Base-by-base conservation (phyloP, 2,329 filamentous ascomycete genomes). In the Lasiodiplodia hormozganensis region DNA sequence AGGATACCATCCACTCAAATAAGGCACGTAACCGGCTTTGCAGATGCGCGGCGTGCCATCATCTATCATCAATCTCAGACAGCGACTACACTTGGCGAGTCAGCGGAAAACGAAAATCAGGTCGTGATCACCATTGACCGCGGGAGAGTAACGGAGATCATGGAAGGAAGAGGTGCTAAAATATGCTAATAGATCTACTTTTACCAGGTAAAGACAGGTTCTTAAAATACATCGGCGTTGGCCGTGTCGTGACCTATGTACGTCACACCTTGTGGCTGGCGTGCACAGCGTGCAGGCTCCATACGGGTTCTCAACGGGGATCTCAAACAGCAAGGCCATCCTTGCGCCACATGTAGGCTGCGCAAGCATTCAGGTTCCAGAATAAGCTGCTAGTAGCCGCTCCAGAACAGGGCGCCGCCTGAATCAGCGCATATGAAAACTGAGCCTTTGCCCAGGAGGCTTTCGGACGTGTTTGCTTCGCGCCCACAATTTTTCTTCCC, bases 81-180 rank as follows among this genome's bases (percentile, higher is more conserved):
- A 34, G 18, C 10, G 18, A 28, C 28, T 28, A 56, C 28, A 16
- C 5, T 3, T 21, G 28, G 54, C 54, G 54, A 57, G 54, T 57
- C 54, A 57, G 34, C 16, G 18, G 11, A n/a, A 34, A 21, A 23
- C 4, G 18, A 18, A 21, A 38, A 16, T 57, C 53, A 34, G 28
- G 28, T 34, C 31, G 36, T 57, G 54, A 57, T 57, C 54, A 57
- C 54, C 54, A 23, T 47, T 47, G 10, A 36, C 10, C 23, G 31
- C 54, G 54, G 54, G 54, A 57, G 54, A 57, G 54, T 34, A 23
- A 57, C 54, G 54, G 14, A 57, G 54, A 57, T 57, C 54, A 38
- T 57, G 23, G 34, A 21, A 57, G 16, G 2, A n/a, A 36, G 21
- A 36, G 18, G 21, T 18, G 16, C 18, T 12, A 34, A 21, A 14